phyloP scores from a whole-genome alignment of 768 basidiomycete species.

The Phaeotremella fagi region DNA sequence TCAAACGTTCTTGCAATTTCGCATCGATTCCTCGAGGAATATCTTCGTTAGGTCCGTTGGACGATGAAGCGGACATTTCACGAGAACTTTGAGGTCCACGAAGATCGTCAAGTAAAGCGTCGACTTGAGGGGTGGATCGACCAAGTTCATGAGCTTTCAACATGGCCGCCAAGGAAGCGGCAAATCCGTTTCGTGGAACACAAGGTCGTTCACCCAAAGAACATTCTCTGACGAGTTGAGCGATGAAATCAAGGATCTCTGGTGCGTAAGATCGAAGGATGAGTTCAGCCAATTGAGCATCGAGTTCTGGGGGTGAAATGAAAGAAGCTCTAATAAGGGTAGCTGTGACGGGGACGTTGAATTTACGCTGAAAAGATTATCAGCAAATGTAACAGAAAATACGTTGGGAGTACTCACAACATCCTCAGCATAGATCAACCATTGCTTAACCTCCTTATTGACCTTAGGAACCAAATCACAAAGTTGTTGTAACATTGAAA shows the following conservation, averaged over 20 bases:
- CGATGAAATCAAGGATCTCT: constrained; percentile 71
- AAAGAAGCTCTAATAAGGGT: constrained; percentile 80
- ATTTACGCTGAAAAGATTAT: constrained; percentile 67
- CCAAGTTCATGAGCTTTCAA: constrained; percentile 65
- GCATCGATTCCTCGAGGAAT: constrained; percentile 17
- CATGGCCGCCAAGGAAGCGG: constrained; percentile 73
- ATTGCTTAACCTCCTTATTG: constrained; percentile 91
- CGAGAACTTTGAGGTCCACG: constrained; percentile 18
- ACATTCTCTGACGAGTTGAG: constrained; percentile 79
- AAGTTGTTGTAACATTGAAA: constrained; percentile 77
- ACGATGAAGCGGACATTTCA: constrained; percentile 5
- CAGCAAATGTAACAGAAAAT: constrained; percentile 4
- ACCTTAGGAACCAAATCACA: constrained; percentile 88
- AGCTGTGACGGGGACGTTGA: constrained; percentile 88
- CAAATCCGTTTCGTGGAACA: constrained; percentile 72
- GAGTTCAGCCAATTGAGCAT: constrained; percentile 83
- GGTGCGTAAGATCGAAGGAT: constrained; percentile 72
- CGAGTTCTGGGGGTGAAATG: constrained; percentile 69
- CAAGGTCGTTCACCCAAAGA: constrained; percentile 69
- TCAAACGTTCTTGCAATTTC: constrained; percentile 47
- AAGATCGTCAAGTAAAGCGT: constrained; percentile 70
- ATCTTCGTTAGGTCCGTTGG: constrained; percentile 10
- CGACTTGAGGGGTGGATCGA: constrained; percentile 59
- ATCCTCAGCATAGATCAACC: constrained; percentile 94
- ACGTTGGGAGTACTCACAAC: constrained; percentile 58